Conservation (phyloP, 129 eudicot genomes). For the Scalesia atractyloides region DNA sequence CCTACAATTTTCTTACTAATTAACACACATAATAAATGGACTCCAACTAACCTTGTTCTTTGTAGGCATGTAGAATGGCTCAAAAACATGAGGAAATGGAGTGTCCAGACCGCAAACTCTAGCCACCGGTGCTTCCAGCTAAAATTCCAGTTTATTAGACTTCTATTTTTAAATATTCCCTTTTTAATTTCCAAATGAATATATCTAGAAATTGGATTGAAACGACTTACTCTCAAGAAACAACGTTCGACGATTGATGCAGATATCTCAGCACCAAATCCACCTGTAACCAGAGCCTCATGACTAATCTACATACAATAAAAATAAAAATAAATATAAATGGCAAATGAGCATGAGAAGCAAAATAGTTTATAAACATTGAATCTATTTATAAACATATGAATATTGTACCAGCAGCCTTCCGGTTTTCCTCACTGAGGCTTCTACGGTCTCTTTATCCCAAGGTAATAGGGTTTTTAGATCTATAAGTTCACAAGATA, state of each 20-base stretch:
- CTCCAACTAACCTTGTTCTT: conserved; percentile 70
- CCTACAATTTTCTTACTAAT: neutral
- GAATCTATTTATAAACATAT: neutral
- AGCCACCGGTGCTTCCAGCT: conserved; percentile 98
- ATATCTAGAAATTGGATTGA: neutral
- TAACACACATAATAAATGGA: neutral
- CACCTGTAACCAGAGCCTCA: conserved; percentile 98
- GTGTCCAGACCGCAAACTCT: conserved; percentile 99
- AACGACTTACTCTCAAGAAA: conserved; percentile 71
- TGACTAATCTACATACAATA: conserved; percentile 72
- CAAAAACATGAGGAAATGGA: conserved; percentile 95
- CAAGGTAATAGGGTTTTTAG: conserved; percentile 88
- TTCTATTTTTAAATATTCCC: too few relatives aligned
- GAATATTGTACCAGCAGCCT: conserved; percentile 68
- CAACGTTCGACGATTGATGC: conserved; percentile 95
- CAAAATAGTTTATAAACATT: conserved; percentile 6
- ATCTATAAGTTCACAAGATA: conserved; percentile 94
- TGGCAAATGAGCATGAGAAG: conserved; percentile 2
- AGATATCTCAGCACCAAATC: conserved; percentile 96
- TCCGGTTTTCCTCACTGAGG: conserved; percentile 91
- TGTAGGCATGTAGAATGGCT: conserved; percentile 93
- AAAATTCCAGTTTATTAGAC: neutral
- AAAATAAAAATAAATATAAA: conserved; percentile 7
- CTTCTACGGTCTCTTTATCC: conserved; percentile 97
- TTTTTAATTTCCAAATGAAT: too few relatives aligned